Base-by-base conservation (phyloP, 2,329 filamentous ascomycete species). In the Metarhizium album region DNA sequence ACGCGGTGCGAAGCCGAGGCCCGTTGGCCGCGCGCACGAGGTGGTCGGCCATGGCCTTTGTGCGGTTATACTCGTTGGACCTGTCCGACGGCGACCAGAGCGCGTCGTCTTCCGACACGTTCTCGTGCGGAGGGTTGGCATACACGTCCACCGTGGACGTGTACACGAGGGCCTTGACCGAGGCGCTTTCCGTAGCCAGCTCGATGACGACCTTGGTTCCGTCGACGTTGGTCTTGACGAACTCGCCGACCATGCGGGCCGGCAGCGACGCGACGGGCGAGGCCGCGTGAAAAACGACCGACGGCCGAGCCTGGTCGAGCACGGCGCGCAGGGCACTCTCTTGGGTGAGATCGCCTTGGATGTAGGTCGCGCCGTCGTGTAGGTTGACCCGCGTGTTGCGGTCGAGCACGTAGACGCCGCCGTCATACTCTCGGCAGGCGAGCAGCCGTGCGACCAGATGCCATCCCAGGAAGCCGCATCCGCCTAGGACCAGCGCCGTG, bases 391-490 rank as follows among this genome's bases (percentile, higher is more conserved):
- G 9, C 18, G 22, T 18, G 2, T 42, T 18, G 38, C 38, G 38
- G 22, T 42, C 38, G 2, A 20, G 13, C 5, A 68, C 59, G 31
- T 59, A 54, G 13, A 69, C 57, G 0, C 54, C 57, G 0, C 54
- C 14, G 3, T 53, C 55, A 23, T 53, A 57, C 8, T 54, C 54
- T 2, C 47, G 22, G 22, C 65, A 60, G 3, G 54, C 20, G 2
- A 63, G 48, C 1, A 67, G 59, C 2, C 59, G 53, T 1, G 52
- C 31, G 18, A 68, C 65, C 2, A 68, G 54, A 48, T 65, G 58
- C 35, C 59, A 64, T 2, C 66, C 65, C 1, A 69, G 42, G 24
- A 64, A 69, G 11, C 66, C 64, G 40, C 62, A 64, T 31, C 65
- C 65, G 49, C 65, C 65, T 1, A 61, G 56, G 7, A 68, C 59